Percentiles rank a stretch among this genome's conserved stretches.
Evolutionary conservation across 1,284 basidiomycete genomes (phyloP).

Genomic region (Ganoderma meredithae): DNA sequence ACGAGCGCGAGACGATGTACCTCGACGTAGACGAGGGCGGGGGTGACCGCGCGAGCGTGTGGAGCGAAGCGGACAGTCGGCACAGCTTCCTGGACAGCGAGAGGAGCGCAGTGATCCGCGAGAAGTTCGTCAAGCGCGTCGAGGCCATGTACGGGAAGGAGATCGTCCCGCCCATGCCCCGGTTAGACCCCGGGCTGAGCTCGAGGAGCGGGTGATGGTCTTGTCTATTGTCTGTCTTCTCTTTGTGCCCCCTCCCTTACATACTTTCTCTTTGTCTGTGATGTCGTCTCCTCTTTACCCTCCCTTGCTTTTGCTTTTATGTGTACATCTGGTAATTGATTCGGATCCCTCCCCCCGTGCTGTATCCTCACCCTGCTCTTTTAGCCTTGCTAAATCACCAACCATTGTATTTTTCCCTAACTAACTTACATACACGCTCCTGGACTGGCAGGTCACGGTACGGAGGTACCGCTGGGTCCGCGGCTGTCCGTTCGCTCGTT

Average conservation of each 20-base stretch:
- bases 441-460: slow-evolving; percentile 22
- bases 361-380: slow-evolving; percentile 19
- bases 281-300: neutral
- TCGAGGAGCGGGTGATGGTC: slow-evolving; percentile 3
- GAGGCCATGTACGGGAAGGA: slow-evolving; percentile 56
- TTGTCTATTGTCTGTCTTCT: neutral
- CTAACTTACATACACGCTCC: neutral
- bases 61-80: slow-evolving; percentile 52
- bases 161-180: slow-evolving; percentile 55
- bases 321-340: slow-evolving; percentile 1
- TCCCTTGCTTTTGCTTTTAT: neutral
- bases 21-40: slow-evolving; percentile 38
- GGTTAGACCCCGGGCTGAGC: slow-evolving; percentile 38
- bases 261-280: neutral
- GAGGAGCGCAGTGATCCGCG: slow-evolving; percentile 56
- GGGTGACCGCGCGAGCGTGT: slow-evolving; percentile 52
- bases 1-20: slow-evolving; percentile 33
- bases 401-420: slow-evolving; percentile 12
- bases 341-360: neutral
- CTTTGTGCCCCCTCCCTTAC: neutral
- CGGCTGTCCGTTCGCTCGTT: slow-evolving; percentile 19
- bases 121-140: slow-evolving; percentile 57
- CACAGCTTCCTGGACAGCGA: slow-evolving; percentile 61
- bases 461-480: slow-evolving; percentile 17
- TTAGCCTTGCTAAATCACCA: slow-evolving; percentile 2